Base-by-base conservation (phyloP, 768 basidiomycete genomes). In the Gyrodon lividus region DNA sequence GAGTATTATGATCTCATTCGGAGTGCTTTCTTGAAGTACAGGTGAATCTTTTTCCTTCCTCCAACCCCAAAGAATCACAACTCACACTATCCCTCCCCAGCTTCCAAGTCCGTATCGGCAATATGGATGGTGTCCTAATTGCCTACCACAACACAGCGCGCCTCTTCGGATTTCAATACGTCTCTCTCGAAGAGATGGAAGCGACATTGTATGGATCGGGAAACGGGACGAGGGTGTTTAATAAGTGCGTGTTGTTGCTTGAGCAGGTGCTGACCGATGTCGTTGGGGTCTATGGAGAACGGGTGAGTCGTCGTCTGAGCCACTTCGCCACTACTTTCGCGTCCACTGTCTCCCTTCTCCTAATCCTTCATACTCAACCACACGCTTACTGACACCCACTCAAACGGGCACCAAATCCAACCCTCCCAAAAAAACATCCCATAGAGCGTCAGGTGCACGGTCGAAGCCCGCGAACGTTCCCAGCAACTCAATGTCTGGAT, bases 1-100 rank as follows among this genome's bases (percentile, higher is more conserved):
- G 96, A 99, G 67, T 92, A 93, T 62, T 97, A 93, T 66, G 96
- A 99, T 63, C 81, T 99, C 35, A 85, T 95, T 59, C 83, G 96
- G 5, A 87, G 92, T 13, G 95, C 92, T 1, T 96, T 98, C 74
- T 77, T 99, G 48, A 98, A 98, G 73, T 98, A 92, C 67, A 87
- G 81, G 89, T 90, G 55, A 31, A 72, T 24, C n/a, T 5, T 22
- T 2, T 19, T 9, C 10, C n/a, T 3, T 10, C 12, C 28, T 3
- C 10, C 16, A 6, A 8, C 16, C 7, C 34, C 16, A 17, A 30
- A 10, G 30, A 30, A 10, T 2, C 20, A 34, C 34, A 37, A 38
- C 35, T 51, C 16, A 44, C 45, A 47, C 44, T n/a, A 17, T 20
- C 23, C 6, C 23, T 14, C 14, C 37, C n/a, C 53, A 93, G 91